Conservation (phyloP, 805 yeast species). For the Saturnispora mendoncae region DNA sequence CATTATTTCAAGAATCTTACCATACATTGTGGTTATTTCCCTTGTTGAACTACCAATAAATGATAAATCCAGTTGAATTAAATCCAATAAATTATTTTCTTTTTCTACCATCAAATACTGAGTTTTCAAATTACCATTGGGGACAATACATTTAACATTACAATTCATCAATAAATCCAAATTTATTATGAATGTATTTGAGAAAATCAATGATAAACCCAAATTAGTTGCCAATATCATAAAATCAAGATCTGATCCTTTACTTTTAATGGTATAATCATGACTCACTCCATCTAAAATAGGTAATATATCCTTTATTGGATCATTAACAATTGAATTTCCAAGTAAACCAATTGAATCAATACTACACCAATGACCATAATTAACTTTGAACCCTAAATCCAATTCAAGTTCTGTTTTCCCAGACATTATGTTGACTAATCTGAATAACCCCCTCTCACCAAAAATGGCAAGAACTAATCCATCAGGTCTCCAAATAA, state of each 20-base stretch:
- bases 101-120: neutral
- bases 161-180: neutral
- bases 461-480: slow-evolving; percentile 24
- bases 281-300: slow-evolving; percentile 18
- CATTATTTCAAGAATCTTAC: neutral
- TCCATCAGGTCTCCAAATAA: slow-evolving; percentile 29
- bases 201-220: slow-evolving; percentile 23
- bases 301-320: neutral
- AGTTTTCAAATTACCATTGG: neutral
- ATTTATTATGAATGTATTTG: slow-evolving; percentile 21
- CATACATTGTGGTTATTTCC: neutral
- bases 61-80: neutral
- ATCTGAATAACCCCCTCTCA: slow-evolving; percentile 16
- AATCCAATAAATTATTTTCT: neutral
- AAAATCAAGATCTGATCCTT: slow-evolving; percentile 23
- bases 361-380: slow-evolving; percentile 19
- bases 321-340: neutral
- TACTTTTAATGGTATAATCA: slow-evolving; percentile 19
- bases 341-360: neutral
- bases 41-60: neutral
- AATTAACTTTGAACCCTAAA: slow-evolving; percentile 12
- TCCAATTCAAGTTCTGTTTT: slow-evolving; percentile 18
- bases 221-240: slow-evolving; percentile 23
- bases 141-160: slow-evolving; percentile 1
- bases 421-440: slow-evolving; percentile 27